phyloP scores from a whole-genome alignment of 495 filamentous ascomycete genomes.

The Neurospora hispaniola region DNA sequence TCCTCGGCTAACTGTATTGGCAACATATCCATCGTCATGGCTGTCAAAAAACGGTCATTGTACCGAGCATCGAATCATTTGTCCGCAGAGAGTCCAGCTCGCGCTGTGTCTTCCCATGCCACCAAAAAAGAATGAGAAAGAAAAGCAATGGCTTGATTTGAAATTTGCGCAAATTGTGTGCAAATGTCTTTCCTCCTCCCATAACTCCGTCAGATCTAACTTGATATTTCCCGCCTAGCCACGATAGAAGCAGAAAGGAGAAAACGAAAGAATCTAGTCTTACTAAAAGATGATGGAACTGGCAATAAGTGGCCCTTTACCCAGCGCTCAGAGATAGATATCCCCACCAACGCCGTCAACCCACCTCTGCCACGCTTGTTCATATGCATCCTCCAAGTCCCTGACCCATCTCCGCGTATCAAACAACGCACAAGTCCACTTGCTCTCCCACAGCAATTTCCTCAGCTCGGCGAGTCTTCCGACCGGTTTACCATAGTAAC shows the following conservation, averaged over 20 bases:
- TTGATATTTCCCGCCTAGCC: background rate
- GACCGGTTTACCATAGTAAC: conserved; percentile 40
- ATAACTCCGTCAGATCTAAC: background rate
- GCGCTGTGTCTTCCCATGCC: background rate
- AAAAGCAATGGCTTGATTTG: background rate
- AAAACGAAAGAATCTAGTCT: background rate
- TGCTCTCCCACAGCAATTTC: conserved; percentile 66
- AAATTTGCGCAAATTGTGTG: background rate
- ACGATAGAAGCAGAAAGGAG: background rate
- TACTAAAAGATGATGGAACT: background rate
- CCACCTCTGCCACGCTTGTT: conserved; percentile 80
- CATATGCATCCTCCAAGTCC: conserved; percentile 84
- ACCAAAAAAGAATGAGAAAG: background rate
- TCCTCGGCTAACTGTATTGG: too few species aligned
- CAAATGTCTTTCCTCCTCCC: background rate
- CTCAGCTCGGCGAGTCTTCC: conserved; percentile 68
- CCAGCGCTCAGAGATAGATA: conserved; percentile 49
- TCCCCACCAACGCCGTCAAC: conserved; percentile 80
- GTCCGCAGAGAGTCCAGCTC: background rate
- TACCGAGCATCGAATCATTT: background rate
- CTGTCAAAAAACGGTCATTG: background rate
- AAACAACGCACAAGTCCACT: conserved; percentile 79
- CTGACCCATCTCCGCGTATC: conserved; percentile 87
- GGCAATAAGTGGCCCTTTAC: background rate
- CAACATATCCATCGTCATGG: too few species aligned